Conservation (phyloP, 73 alveolate genomes). For the Stentor roeselii region DNA sequence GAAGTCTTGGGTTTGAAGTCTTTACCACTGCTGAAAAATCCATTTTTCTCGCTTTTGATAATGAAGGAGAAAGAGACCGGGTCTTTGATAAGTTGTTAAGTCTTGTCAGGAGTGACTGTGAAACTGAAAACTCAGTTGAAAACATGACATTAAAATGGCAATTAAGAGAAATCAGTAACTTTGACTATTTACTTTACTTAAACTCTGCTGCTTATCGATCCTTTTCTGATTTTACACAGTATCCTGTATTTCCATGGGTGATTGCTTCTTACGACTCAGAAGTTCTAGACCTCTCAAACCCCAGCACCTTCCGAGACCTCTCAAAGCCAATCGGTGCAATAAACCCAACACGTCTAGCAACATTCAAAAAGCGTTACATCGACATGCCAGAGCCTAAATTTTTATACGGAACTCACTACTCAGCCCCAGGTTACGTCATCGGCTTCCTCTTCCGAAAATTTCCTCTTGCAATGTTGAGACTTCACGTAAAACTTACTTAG, state of each 20-base stretch:
- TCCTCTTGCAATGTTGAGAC: conserved; percentile 94
- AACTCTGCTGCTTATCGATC: conserved; percentile 90
- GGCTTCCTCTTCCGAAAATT: conserved; percentile 87
- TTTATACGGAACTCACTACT: conserved; percentile 99
- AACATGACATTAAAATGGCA: conserved; percentile 87
- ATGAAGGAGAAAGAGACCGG: conserved; percentile 81
- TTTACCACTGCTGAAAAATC: conserved; percentile 66
- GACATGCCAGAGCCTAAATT: conserved; percentile 68
- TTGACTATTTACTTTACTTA: conserved; percentile 84
- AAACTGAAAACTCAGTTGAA: conserved; percentile 84
- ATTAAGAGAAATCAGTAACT: conserved; percentile 83
- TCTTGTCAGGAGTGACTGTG: conserved; percentile 60
- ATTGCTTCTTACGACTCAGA: conserved; percentile 70
- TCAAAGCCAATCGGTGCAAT: conserved; percentile 98
- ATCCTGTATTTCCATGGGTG: conserved; percentile 99
- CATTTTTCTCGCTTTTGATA: conserved; percentile 78
- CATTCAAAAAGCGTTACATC: conserved; percentile 58
- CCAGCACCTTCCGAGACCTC: conserved; percentile 86
- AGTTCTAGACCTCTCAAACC: conserved; percentile 55
- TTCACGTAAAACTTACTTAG: conserved; percentile 45
- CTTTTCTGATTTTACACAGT: conserved; percentile 92
- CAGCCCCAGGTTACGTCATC: conserved; percentile 99
- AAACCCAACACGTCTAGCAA: conserved; percentile 81
- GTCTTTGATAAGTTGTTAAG: conserved; percentile 68
- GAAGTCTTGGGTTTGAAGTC: conserved; percentile 87